Percentiles rank a stretch among this genome's conserved stretches.
Conservation (phyloP, 2,329 filamentous ascomycete species). For the Stemphylium beticola region DNA sequence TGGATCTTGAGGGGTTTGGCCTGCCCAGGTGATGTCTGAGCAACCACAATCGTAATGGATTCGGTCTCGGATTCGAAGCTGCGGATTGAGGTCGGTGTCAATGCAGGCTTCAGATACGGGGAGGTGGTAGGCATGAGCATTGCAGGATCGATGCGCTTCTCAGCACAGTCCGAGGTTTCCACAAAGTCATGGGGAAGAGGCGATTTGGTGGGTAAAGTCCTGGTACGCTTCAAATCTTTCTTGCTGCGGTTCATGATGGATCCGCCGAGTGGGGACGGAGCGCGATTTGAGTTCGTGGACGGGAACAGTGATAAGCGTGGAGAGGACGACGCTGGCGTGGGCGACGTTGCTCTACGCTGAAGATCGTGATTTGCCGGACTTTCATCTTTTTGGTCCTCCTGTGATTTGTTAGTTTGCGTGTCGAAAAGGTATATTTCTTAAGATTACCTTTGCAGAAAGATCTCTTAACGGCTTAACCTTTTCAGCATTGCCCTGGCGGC, state of each 20-base stretch:
- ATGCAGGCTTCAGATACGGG: slow-evolving; percentile 19
- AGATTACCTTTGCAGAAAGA: slow-evolving; percentile 41
- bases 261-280: slow-evolving; percentile 34
- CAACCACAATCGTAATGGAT: slow-evolving; percentile 35
- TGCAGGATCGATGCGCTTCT: slow-evolving; percentile 7
- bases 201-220: slow-evolving; percentile 39
- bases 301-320: slow-evolving; percentile 44
- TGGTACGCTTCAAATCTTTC: slow-evolving; percentile 35
- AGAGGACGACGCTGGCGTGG: slow-evolving; percentile 34
- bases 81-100: slow-evolving; percentile 34
- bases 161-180: slow-evolving; percentile 7
- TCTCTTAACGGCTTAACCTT: slow-evolving; percentile 43
- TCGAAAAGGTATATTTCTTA: not conserved
- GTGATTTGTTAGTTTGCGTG: slow-evolving; percentile 15
- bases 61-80: slow-evolving; percentile 43
- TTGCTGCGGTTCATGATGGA: slow-evolving; percentile 25
- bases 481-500: slow-evolving; percentile 45
- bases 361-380: slow-evolving; percentile 24
- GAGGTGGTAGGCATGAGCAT: slow-evolving; percentile 18
- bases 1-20: slow-evolving; percentile 27
- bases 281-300: slow-evolving; percentile 25
- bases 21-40: slow-evolving; percentile 17
- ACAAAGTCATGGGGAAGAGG: slow-evolving; percentile 35
- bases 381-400: slow-evolving; percentile 25
- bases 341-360: slow-evolving; percentile 44